Evolutionary conservation across 2,329 filamentous ascomycete genomes (phyloP), one percentile per base, ranked within the genome.

Genomic region (Colletotrichum salicis): DNA sequence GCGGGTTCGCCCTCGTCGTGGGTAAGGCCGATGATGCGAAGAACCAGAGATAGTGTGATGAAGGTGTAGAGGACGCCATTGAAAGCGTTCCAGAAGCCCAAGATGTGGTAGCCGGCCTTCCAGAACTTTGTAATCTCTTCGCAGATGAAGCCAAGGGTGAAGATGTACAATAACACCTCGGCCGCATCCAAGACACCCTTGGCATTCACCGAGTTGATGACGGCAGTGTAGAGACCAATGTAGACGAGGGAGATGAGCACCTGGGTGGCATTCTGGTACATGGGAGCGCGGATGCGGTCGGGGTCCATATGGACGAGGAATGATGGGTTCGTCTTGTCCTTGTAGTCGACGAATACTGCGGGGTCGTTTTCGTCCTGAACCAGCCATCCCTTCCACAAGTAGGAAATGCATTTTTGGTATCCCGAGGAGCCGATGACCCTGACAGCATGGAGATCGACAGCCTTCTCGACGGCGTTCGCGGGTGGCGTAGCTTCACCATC

Each of bases 71-170:
- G 87, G 0, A 92, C 87, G 31, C 89, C 88, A 81, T 99, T 99
- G 86, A 99, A 97, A 29, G 93, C 93, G 78, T 97, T 98, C 96
- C 96, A 98, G 81, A 99, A 99, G 24, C 94, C 92, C 67, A 99
- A 87, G 78, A 98, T 98, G 77, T 93, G 93, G 73, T 93, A 90
- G 11, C 96, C 96, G 15, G 97, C 93, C 80, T 99, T 99, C 90
- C 94, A 97, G 76, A 98, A 89, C 81, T 99, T 99, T 79, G 91
- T 85, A 1, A 92, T 75, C 79, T 98, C 96, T 79, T 99, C 96
- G 77, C 91, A 95, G 37, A 98, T 88, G 81, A 97, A 99, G 27
- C 94, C 95, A 5, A 96, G 81, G 0, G 96, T 98, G 84, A 99
- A 98, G 74, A 96, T 79, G 78, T 99, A 99, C 12, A 99, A 87